phyloP scores from a whole-genome alignment of 768 basidiomycete genomes.

The Termitomyces sp. region DNA sequence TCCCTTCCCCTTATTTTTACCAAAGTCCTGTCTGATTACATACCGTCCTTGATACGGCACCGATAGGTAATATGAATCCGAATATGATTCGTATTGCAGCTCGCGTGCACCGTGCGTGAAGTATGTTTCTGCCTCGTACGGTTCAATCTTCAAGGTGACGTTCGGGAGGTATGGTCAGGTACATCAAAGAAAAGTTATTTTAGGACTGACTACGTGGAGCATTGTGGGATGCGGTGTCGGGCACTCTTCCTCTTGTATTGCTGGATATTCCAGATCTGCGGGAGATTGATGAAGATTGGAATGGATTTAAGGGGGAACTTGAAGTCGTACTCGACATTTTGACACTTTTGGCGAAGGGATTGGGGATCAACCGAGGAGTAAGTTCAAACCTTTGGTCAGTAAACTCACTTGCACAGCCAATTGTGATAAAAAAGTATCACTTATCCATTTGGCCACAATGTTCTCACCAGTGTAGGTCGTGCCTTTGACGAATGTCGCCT shows the following conservation, averaged over 20 bases:
- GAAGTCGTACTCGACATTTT: neutral
- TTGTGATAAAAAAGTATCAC: neutral
- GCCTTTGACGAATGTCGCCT: neutral
- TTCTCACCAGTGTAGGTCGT: neutral
- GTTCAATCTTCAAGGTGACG: neutral
- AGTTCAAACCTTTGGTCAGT: neutral
- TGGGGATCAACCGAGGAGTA: neutral
- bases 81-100: constrained; percentile 6
- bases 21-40: constrained; percentile 9
- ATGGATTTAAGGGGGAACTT: neutral
- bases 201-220: constrained; percentile 5
- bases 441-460: neutral
- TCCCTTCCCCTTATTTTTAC: constrained; percentile 1
- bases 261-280: neutral
- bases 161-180: neutral
- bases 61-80: constrained; percentile 3
- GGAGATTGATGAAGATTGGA: neutral
- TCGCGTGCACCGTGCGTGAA: constrained; percentile 7
- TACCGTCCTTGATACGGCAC: constrained; percentile 7
- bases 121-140: constrained; percentile 5
- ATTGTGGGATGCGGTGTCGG: neutral
- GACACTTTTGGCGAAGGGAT: neutral
- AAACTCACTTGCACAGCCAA: neutral
- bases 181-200: neutral
- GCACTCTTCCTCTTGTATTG: neutral